Conservation (phyloP, 169 alveolate genomes). For the Plasmodium gonderi region DNA sequence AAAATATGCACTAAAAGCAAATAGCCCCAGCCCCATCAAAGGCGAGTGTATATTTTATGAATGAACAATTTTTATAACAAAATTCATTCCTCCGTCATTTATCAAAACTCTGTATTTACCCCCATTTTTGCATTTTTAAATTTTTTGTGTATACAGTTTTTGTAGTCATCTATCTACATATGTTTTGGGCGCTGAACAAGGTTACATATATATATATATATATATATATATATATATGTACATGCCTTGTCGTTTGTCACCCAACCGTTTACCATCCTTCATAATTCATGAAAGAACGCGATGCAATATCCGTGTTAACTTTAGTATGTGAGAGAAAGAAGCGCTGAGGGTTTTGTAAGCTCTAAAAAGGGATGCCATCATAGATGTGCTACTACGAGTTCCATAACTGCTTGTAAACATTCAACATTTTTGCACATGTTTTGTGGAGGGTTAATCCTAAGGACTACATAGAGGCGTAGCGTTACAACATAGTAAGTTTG, state of each 20-base stretch:
- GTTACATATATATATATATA: too few species aligned
- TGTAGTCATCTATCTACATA: slow-evolving; percentile 3
- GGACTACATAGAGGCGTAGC: too few species aligned
- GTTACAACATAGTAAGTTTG: too few species aligned
- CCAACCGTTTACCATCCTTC: not conserved
- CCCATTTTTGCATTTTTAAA: not conserved
- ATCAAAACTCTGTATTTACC: not conserved
- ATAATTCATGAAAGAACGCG: not conserved
- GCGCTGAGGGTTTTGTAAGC: not conserved
- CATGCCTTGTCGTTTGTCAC: too few species aligned
- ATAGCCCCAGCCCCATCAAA: too few species aligned
- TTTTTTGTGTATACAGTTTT: not conserved
- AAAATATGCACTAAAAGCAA: slow-evolving; percentile 4
- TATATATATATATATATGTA: too few species aligned
- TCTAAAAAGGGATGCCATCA: too few species aligned
- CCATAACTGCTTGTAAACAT: too few species aligned
- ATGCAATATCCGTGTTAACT: not conserved
- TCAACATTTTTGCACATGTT: too few species aligned
- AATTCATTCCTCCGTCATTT: not conserved
- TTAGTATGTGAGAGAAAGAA: not conserved
- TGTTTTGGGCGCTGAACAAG: not conserved
- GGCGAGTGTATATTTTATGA: too few species aligned
- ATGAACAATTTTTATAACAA: not conserved
- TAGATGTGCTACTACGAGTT: too few species aligned
- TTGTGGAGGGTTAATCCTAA: too few species aligned